Percentiles rank a stretch among this genome's conserved stretches.
phyloP scores from a whole-genome alignment of 2,329 filamentous ascomycete genomes.

The Claviceps purpurea region DNA sequence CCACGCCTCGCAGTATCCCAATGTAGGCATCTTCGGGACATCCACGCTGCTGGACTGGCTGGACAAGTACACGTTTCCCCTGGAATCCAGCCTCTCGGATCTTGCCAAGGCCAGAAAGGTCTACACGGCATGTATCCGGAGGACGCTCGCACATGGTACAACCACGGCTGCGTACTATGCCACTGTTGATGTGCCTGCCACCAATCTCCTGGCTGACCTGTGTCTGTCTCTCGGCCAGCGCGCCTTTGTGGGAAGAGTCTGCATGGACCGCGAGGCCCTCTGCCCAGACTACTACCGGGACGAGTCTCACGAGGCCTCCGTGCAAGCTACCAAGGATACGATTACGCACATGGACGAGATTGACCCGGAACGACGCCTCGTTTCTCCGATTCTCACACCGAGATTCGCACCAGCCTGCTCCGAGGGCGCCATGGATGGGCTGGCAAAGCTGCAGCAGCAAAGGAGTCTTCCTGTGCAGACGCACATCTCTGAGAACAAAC shows the following conservation, averaged over 20 bases:
- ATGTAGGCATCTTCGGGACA: slow-evolving; percentile 85
- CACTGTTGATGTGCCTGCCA: slow-evolving; percentile 72
- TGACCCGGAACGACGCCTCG: slow-evolving; percentile 50
- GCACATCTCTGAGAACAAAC: slow-evolving; percentile 73
- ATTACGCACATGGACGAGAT: slow-evolving; percentile 53
- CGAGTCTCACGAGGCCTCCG: slow-evolving; percentile 42
- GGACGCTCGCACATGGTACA: slow-evolving; percentile 79
- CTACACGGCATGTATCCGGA: slow-evolving; percentile 64
- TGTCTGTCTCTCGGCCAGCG: slow-evolving; percentile 72
- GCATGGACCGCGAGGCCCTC: slow-evolving; percentile 63
- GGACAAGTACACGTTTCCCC: slow-evolving; percentile 84
- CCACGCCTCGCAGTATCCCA: slow-evolving; percentile 90
- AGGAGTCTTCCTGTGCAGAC: slow-evolving; percentile 65
- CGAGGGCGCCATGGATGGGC: slow-evolving; percentile 40
- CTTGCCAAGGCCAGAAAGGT: slow-evolving; percentile 51
- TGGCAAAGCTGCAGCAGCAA: slow-evolving; percentile 52
- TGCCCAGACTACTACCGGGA: slow-evolving; percentile 74
- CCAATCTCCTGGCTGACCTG: slow-evolving; percentile 80
- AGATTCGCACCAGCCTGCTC: slow-evolving; percentile 54
- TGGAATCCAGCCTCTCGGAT: slow-evolving; percentile 64
- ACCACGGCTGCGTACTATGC: slow-evolving; percentile 94
- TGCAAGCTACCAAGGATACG: slow-evolving; percentile 41
- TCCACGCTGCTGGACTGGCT: slow-evolving; percentile 90
- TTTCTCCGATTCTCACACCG: slow-evolving; percentile 70
- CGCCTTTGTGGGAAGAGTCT: slow-evolving; percentile 85